Base-by-base conservation (phyloP, 2,329 filamentous ascomycete species). In the Xylariaceae sp. region DNA sequence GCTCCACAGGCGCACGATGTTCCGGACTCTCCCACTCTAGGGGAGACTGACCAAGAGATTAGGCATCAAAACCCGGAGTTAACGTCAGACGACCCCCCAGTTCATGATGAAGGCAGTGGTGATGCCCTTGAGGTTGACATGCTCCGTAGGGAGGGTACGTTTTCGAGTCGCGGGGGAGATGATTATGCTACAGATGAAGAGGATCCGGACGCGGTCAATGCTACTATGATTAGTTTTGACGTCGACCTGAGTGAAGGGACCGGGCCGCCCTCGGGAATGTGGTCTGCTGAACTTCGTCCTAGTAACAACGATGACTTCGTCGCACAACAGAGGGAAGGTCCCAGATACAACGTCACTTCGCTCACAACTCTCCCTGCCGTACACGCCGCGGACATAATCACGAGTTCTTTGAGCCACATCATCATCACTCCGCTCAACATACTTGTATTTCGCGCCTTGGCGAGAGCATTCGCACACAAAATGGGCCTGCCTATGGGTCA, bases 181-280 rank as follows among this genome's bases (percentile, higher is more conserved):
- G 82, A 83, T 47, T 82, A 80, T 60, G 78, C 74, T 9, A 82
- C 77, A 10, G 83, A 85, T 51, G 82, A 85, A 56, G 82, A 84
- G 53, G 82, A 82, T 13, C 74, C 79, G 11, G 82, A 83, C 52
- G 76, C 79, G 52, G 73, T 84, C 23, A 82, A 78, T 57, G 78
- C 82, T 1, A 84, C 82, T 0, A 72, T 85, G 4, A 84, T 86
- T 55, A 84, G 81, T 63, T 85, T 86, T 58, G 83, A 86, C 58
- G 82, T 85, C 34, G 83, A 86, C 62, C 79, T 82, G 0, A 80
- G 77, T 2, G 82, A 84, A 51, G 74, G 80, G 0, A 77, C 75
- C 2, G 80, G 82, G 52, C 75, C 76, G 2, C 78, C 79, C 1
- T 73, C 78, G 1, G 82, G 80, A 11, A 69, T 82, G 1, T 86